phyloP scores from a whole-genome alignment of 306 rosid genomes.

The Erythrophleum fordii region DNA sequence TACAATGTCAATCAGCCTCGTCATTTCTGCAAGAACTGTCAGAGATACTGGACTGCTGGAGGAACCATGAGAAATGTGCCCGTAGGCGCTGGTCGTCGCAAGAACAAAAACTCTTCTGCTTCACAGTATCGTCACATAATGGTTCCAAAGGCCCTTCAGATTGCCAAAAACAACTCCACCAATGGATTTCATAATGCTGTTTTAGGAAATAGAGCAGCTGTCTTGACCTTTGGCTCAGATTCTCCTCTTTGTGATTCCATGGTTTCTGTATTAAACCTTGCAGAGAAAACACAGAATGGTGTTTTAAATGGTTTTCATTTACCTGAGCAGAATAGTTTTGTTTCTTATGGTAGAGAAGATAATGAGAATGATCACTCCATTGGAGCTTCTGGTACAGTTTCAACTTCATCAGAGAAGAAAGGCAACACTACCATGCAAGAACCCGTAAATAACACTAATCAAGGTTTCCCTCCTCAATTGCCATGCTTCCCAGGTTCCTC shows the following conservation, averaged over 20 bases:
- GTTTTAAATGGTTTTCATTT: slow-evolving; percentile 48
- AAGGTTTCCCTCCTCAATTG: slow-evolving; percentile 57
- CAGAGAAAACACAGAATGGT: slow-evolving; percentile 45
- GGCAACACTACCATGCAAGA: slow-evolving; percentile 44
- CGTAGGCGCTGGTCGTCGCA: slow-evolving; percentile 92
- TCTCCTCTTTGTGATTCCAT: slow-evolving; percentile 67
- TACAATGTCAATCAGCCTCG: slow-evolving; percentile 98
- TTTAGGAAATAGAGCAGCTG: slow-evolving; percentile 52
- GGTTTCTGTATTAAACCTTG: slow-evolving; percentile 66
- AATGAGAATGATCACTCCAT: slow-evolving; percentile 52
- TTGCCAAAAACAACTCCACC: slow-evolving; percentile 41
- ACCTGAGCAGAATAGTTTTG: slow-evolving; percentile 40
- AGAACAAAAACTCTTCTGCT: slow-evolving; percentile 67
- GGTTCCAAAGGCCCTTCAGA: slow-evolving; percentile 54
- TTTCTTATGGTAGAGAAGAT: slow-evolving; percentile 45
- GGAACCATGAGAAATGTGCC: slow-evolving; percentile 95
- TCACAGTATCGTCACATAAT: slow-evolving; percentile 65
- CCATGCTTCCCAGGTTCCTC: slow-evolving; percentile 56
- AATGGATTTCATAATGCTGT: slow-evolving; percentile 50
- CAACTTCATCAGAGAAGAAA: slow-evolving; percentile 58
- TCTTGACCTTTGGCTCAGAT: slow-evolving; percentile 68
- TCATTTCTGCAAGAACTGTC: slow-evolving; percentile 94
- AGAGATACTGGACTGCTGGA: slow-evolving; percentile 97
- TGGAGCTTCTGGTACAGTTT: slow-evolving; percentile 62
- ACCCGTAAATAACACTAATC: slow-evolving; percentile 45